phyloP scores from a whole-genome alignment of 306 rosid genomes.

The Corylus heterophylla region DNA sequence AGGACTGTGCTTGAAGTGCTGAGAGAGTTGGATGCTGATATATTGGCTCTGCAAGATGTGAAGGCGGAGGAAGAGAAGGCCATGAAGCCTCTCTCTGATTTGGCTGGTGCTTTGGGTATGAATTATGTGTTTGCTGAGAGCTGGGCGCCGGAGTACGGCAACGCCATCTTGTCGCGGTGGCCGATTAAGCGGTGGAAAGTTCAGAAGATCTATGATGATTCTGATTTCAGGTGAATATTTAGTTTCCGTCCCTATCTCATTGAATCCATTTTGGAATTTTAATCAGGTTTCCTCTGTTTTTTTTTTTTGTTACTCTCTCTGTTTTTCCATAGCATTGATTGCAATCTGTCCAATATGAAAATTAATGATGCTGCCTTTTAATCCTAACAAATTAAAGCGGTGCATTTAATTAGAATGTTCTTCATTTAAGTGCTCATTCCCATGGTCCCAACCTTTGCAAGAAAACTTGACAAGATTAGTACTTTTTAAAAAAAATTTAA shows the following conservation, averaged over 20 bases:
- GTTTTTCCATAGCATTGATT: background rate
- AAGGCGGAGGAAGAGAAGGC: slow-evolving; percentile 93
- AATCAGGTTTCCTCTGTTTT: background rate
- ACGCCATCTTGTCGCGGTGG: slow-evolving; percentile 86
- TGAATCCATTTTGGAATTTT: background rate
- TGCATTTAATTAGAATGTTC: slow-evolving; percentile 9
- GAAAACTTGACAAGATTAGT: slow-evolving; percentile 24
- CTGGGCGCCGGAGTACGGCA: slow-evolving; percentile 98
- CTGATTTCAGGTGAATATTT: slow-evolving; percentile 69
- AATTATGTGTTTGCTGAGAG: slow-evolving; percentile 87
- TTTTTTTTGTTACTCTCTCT: background rate
- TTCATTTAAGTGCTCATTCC: background rate
- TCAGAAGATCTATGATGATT: slow-evolving; percentile 66
- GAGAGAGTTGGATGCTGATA: slow-evolving; percentile 80
- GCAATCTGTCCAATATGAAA: background rate
- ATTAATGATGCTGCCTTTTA: background rate
- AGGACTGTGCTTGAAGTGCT: slow-evolving; percentile 71
- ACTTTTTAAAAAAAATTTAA: slow-evolving; percentile 24
- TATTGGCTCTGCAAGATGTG: slow-evolving; percentile 90
- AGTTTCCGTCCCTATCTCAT: background rate
- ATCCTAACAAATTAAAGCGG: slow-evolving; percentile 3
- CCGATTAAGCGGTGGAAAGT: slow-evolving; percentile 73
- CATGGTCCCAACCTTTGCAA: slow-evolving; percentile 6
- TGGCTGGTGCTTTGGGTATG: slow-evolving; percentile 82
- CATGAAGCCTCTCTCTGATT: slow-evolving; percentile 90